phyloP scores from a whole-genome alignment of 495 filamentous ascomycete species.

The Pyrenopolyporus hunteri region DNA sequence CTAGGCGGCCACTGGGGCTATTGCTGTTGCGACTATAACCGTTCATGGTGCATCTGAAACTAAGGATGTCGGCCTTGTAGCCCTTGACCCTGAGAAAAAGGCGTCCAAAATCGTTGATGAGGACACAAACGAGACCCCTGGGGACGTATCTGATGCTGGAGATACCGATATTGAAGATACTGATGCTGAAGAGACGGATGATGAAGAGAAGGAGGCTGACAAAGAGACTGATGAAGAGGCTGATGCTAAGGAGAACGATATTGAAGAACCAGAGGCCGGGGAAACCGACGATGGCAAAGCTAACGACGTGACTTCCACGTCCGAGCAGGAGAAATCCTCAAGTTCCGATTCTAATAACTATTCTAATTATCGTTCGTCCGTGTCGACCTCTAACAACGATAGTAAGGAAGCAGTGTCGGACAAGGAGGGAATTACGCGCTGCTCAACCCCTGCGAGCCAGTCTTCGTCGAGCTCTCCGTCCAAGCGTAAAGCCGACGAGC shows the following conservation, averaged over 20 bases:
- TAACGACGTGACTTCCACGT: background rate
- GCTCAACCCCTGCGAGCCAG: background rate
- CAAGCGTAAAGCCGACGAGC: constrained; percentile 16
- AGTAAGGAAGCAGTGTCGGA: too few species aligned
- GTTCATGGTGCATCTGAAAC: background rate
- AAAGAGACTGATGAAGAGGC: background rate
- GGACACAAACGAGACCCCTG: too few species aligned
- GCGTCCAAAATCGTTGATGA: too few species aligned
- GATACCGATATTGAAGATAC: too few species aligned
- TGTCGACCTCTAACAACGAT: background rate
- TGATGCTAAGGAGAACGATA: background rate
- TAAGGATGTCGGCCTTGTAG: too few species aligned
- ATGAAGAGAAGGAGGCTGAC: background rate
- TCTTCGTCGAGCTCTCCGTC: background rate
- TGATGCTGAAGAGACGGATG: background rate
- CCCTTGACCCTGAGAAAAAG: too few species aligned
- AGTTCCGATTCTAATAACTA: background rate
- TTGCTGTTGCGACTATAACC: background rate
- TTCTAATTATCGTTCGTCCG: background rate
- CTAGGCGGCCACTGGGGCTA: constrained; percentile 26
- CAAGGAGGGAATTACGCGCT: background rate
- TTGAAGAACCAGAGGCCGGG: background rate
- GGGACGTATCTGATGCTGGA: too few species aligned
- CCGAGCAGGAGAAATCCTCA: background rate
- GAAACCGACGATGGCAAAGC: background rate